Evolutionary conservation across 106 monocot genomes (phyloP).

Genomic region (Dioscorea alata): DNA sequence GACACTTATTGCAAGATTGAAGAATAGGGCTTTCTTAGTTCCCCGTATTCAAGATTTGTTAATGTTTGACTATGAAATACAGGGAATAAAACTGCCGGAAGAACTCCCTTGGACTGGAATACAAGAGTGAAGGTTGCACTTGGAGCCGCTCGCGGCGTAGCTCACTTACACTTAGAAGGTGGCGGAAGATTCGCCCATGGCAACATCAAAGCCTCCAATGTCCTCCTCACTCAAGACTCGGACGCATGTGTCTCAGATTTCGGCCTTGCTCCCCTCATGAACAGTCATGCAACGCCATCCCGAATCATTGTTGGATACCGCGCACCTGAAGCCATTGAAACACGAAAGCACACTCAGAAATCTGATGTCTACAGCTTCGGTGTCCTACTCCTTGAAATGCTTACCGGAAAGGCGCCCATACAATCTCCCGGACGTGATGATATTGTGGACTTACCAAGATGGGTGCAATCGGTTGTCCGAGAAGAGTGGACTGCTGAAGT

Average conservation of each 20-base stretch:
- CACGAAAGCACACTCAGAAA: constrained; percentile 48
- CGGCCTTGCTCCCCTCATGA: constrained; percentile 54
- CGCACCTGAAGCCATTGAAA: constrained; percentile 69
- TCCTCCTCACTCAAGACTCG: constrained; percentile 56
- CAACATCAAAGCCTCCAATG: constrained; percentile 85
- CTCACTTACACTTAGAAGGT: constrained; percentile 52
- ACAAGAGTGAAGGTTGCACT: constrained; percentile 57
- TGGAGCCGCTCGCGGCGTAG: constrained; percentile 55
- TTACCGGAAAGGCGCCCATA: constrained; percentile 78
- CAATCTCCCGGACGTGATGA: constrained; percentile 53
- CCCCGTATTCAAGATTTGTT: too few species aligned
- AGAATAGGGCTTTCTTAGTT: too few species aligned
- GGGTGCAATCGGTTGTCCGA: constrained; percentile 88
- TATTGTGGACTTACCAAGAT: constrained; percentile 59
- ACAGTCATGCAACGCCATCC: constrained; percentile 26
- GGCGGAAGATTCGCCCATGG: constrained; percentile 68
- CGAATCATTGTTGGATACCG: constrained; percentile 48
- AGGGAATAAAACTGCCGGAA: constrained; percentile 47
- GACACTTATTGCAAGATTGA: too few species aligned
- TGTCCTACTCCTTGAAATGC: constrained; percentile 76
- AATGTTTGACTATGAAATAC: constrained; percentile 1
- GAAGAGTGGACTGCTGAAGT: constrained; percentile 98
- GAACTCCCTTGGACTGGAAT: constrained; percentile 68
- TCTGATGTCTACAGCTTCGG: constrained; percentile 92
- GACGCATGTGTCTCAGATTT: constrained; percentile 56